Evolutionary conservation across 139 green algal species (phyloP), one percentile per base, ranked within the genome.

Genomic region (Micromonas commoda): DNA sequence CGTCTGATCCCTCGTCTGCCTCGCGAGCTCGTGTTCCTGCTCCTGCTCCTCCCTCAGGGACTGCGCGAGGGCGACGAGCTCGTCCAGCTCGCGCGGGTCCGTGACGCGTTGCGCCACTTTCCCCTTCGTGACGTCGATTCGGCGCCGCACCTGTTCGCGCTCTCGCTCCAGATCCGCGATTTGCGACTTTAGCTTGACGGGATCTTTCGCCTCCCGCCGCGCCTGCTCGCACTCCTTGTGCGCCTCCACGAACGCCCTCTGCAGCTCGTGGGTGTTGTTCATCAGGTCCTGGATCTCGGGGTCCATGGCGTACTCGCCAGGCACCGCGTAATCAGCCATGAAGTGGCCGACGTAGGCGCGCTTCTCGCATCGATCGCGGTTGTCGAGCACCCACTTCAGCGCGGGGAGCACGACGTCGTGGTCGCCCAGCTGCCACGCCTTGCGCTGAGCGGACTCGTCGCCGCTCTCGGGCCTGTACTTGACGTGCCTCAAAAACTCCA

Each of bases 41-140:
- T 80, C 75, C 23, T 76, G 75, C 75, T 63, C n/a, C 21, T 20
- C 38, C 29, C 75, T 32, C 57, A 80, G 64, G 5, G 61, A 38
- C n/a, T 60, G 61, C 24, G 67, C 24, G 33, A 53, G 67, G 23
- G 6, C 19, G 19, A 13, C 9, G 34, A 51, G 67, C 31, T 64
- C 67, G 23, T 64, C 67, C 6, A 70, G 6, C 13, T 64, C 13
- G 19, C 5, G 13, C 13, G 9, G 45, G 45, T 57, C 67, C 19
- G 5, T 20, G 13, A 75, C 32, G 9, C 34, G 9, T 26, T 64
- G 6, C 33, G 67, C 34, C 9, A 75, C 20, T 19, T 70, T 70
- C 9, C 28, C 29, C 67, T 75, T 53, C 24, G 20, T 64, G 45
- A 57, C 45, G 45, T 9, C 45, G 45, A 57, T 16, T 9, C 45